Percentiles rank a stretch among this genome's conserved stretches.
Evolutionary conservation across 2,329 filamentous ascomycete species (phyloP).

Genomic region (Colletotrichum brevisporum): DNA sequence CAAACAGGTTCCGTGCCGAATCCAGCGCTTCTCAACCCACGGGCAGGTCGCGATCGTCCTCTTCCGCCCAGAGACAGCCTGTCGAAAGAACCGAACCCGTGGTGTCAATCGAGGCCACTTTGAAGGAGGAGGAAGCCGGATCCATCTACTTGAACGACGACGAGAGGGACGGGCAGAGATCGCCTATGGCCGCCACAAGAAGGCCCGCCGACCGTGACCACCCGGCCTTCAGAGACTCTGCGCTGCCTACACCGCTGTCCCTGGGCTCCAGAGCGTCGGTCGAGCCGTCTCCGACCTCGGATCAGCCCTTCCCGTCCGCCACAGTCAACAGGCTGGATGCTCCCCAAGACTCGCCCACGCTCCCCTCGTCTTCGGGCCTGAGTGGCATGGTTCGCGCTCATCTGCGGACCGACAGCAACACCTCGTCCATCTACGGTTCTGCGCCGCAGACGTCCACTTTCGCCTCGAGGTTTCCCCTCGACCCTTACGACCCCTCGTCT

Average conservation of each 20-base stretch:
- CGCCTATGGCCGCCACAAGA: constrained; percentile 56
- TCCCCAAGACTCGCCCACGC: constrained; percentile 80
- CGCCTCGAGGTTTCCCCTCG: constrained; percentile 55
- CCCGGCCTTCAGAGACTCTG: constrained; percentile 65
- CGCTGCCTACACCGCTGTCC: constrained; percentile 60
- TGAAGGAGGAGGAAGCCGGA: constrained; percentile 50
- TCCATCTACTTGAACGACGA: constrained; percentile 63
- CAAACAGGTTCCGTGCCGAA: constrained; percentile 60
- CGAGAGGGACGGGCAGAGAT: constrained; percentile 45
- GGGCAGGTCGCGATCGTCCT: constrained; percentile 63
- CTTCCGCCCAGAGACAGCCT: constrained; percentile 55
- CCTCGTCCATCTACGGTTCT: constrained; percentile 81
- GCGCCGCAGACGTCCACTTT: constrained; percentile 55
- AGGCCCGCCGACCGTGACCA: constrained; percentile 68
- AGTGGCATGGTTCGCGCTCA: constrained; percentile 89
- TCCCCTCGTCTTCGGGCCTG: constrained; percentile 79
- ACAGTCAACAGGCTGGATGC: constrained; percentile 45
- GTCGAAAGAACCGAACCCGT: constrained; percentile 51
- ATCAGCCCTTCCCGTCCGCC: constrained; percentile 41
- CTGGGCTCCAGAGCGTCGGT: constrained; percentile 48
- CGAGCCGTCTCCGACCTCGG: constrained; percentile 48
- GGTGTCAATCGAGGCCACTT: constrained; percentile 47
- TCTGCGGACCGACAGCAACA: constrained; percentile 83
- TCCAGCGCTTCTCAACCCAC: constrained; percentile 58
- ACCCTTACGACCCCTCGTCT: constrained; percentile 47